phyloP scores from a whole-genome alignment of 176 grass and related monocot species.

The Pontederia paniculata region DNA sequence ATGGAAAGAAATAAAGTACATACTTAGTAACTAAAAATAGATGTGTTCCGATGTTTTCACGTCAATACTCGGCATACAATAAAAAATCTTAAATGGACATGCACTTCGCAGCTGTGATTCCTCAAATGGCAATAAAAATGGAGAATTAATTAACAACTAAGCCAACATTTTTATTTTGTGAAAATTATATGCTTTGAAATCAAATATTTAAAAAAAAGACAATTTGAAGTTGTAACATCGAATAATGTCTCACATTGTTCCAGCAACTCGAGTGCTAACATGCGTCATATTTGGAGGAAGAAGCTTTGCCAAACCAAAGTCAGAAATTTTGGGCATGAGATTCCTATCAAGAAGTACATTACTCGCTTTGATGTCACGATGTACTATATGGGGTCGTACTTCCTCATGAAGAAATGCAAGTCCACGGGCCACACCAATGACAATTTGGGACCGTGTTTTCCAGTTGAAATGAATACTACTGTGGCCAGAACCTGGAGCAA shows the following conservation, averaged over 20 bases:
- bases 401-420: constrained; percentile 73
- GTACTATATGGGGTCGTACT: constrained; percentile 50
- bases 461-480: constrained; percentile 63
- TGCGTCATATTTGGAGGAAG: constrained; percentile 67
- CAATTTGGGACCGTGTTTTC: constrained; percentile 53
- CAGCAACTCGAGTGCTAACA: constrained; percentile 69
- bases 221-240: not conserved
- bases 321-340: constrained; percentile 71
- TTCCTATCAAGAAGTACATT: constrained; percentile 80
- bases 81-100: too few species aligned
- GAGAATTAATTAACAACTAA: not conserved
- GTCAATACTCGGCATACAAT: too few species aligned
- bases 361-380: constrained; percentile 85
- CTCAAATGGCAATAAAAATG: not conserved
- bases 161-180: not conserved
- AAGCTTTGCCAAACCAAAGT: constrained; percentile 75
- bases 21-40: not conserved
- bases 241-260: constrained; percentile 55
- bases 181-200: not conserved
- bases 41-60: too few species aligned
- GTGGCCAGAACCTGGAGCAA: constrained; percentile 28
- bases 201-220: not conserved
- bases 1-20: not conserved
- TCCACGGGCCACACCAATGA: constrained; percentile 49
- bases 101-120: too few species aligned